Evolutionary conservation across 495 filamentous ascomycete species (phyloP).

Genomic region (Letharia lupina): DNA sequence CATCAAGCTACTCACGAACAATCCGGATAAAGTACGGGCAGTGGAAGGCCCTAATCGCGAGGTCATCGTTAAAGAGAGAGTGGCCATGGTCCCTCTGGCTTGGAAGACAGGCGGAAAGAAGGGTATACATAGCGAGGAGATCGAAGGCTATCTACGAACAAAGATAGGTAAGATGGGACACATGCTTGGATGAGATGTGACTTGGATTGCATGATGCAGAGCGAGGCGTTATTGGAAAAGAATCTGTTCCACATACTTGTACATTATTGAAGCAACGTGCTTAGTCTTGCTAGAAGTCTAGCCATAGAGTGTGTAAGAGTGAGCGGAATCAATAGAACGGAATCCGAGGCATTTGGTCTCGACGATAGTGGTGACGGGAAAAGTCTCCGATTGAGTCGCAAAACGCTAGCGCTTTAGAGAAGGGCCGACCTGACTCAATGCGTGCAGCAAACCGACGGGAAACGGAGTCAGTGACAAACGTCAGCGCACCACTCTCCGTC

Average conservation of each 20-base stretch:
- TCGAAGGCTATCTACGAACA: constrained; percentile 86
- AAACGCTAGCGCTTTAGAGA: constrained; percentile 1
- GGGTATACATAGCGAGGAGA: constrained; percentile 77
- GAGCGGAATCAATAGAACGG: background rate
- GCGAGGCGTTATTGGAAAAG: constrained; percentile 22
- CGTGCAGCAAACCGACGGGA: constrained; percentile 14
- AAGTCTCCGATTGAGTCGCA: background rate
- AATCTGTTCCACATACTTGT: background rate
- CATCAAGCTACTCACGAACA: constrained; percentile 87
- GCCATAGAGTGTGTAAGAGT: background rate
- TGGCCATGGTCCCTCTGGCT: constrained; percentile 91
- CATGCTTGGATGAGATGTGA: constrained; percentile 40
- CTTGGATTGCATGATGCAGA: constrained; percentile 7
- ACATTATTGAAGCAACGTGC: background rate
- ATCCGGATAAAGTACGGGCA: constrained; percentile 91
- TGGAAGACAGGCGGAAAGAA: constrained; percentile 76
- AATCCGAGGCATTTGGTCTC: background rate
- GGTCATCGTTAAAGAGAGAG: constrained; percentile 77
- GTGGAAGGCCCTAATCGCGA: constrained; percentile 87
- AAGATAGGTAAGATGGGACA: constrained; percentile 78
- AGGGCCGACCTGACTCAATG: constrained; percentile 15
- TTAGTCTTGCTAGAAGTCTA: constrained; percentile 1
- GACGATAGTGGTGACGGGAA: background rate
- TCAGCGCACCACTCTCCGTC: constrained; percentile 9
- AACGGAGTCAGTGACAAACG: constrained; percentile 5